phyloP scores from a whole-genome alignment of 768 basidiomycete genomes.

The Boletus coccyginus region DNA sequence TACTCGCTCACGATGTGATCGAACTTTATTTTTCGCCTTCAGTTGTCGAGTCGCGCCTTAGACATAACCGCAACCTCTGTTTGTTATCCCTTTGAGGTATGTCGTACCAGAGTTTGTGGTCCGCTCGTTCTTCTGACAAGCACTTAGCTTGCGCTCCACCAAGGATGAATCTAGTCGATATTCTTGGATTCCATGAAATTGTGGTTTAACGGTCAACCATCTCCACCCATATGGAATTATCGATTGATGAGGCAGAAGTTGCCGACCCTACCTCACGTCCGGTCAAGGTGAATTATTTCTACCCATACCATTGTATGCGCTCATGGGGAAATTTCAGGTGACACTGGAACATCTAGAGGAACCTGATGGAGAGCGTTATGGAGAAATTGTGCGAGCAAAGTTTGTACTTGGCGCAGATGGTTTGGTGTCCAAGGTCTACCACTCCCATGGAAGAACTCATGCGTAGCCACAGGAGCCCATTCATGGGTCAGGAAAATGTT shows the following conservation, averaged over 20 bases:
- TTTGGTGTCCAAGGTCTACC: conserved; percentile 21
- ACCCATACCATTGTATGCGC: not conserved
- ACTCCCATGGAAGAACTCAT: not conserved
- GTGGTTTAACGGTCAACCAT: conserved; percentile 33
- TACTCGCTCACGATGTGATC: not conserved
- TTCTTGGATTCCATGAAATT: too few species aligned
- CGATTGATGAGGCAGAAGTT: conserved; percentile 21
- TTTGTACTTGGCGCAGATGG: conserved; percentile 79
- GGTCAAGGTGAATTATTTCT: conserved; percentile 14
- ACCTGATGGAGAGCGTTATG: conserved; percentile 33
- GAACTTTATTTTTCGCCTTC: not conserved
- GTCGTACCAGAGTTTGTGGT: not conserved
- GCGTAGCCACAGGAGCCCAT: conserved; percentile 55
- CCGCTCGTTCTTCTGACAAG: not conserved
- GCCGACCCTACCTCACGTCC: conserved; percentile 21
- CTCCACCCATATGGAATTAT: conserved; percentile 31
- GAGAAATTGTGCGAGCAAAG: conserved; percentile 65
- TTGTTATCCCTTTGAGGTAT: conserved; percentile 69
- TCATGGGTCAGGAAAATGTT: conserved; percentile 77
- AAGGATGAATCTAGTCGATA: too few species aligned
- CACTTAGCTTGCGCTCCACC: conserved; percentile 31
- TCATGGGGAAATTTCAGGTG: conserved; percentile 17
- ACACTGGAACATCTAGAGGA: conserved; percentile 18
- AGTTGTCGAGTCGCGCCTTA: conserved; percentile 61
- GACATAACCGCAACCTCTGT: conserved; percentile 61